A percentile compares a stretch with the other conserved stretches of the same genome.
These are phyloP conservation scores for Earliella scabrosa DNA, from an alignment of 1,284 basidiomycete genomes.

Conservation along the genomic window DNA sequence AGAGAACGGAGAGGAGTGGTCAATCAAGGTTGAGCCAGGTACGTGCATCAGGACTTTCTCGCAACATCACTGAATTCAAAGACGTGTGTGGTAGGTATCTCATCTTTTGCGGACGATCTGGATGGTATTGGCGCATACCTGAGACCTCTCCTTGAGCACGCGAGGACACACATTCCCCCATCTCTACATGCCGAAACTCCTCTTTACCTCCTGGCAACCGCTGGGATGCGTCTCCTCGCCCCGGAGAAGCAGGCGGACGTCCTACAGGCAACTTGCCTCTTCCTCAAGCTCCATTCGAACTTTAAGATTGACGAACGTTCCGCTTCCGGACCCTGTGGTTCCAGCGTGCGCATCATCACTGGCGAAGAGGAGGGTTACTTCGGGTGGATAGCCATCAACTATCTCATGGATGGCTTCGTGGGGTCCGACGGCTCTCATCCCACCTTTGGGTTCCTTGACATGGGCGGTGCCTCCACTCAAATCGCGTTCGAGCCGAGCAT, in stretches of 20 bases:
- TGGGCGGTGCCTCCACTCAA: conserved; percentile 99
- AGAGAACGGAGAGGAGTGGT: conserved; percentile 81
- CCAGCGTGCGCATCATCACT: conserved; percentile 92
- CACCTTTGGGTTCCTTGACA: conserved; percentile 98
- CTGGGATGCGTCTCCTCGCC: conserved; percentile 93
- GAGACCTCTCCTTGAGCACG: conserved; percentile 83
- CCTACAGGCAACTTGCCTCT: conserved; percentile 77
- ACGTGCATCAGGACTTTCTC: conserved; percentile 34
- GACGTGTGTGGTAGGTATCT: conserved; percentile 68
- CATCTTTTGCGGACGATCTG: conserved; percentile 76
- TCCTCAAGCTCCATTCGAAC: conserved; percentile 74
- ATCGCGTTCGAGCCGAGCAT: conserved; percentile 90
- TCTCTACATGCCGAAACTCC: conserved; percentile 85
- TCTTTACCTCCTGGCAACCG: conserved; percentile 94
- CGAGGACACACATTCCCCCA: conserved; percentile 83
- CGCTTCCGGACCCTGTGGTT: conserved; percentile 77
- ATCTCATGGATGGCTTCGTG: conserved; percentile 97
- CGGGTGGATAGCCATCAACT: conserved; percentile 99
- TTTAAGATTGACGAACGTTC: conserved; percentile 75
- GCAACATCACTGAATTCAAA: background rate
- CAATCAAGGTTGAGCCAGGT: conserved; percentile 94
- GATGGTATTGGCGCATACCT: conserved; percentile 79
- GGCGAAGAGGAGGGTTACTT: conserved; percentile 98
- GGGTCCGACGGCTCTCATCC: conserved; percentile 63
- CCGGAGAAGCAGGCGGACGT: conserved; percentile 73